A percentile compares a stretch with the other conserved stretches of the same genome.
These are phyloP conservation scores for Zygosaccharomyces sapae DNA, from an alignment of 1,139 yeast species.

Conservation along the genomic window DNA sequence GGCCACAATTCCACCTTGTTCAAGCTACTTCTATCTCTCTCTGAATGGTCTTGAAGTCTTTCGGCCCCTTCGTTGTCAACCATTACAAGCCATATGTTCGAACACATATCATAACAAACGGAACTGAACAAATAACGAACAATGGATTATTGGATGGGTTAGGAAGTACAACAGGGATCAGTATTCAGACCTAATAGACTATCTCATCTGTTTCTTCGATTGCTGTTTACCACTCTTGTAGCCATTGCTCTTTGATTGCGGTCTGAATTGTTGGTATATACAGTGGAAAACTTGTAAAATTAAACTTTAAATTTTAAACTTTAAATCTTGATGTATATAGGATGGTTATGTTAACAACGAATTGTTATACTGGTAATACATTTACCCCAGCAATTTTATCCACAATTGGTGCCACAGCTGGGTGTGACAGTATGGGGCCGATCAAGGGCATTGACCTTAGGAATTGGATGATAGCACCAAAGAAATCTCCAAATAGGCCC, in stretches of 20 bases:
- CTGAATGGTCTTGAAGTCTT: background rate
- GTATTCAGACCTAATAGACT: too few species aligned
- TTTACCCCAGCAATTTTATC: slow-evolving; percentile 63
- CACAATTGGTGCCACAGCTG: slow-evolving; percentile 72
- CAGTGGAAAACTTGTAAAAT: too few species aligned
- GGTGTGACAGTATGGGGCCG: slow-evolving; percentile 81
- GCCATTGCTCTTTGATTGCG: too few species aligned
- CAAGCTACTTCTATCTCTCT: background rate
- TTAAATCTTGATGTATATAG: too few species aligned
- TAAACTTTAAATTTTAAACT: too few species aligned
- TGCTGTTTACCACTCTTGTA: too few species aligned
- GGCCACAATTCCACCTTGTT: slow-evolving; percentile 1
- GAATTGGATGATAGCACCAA: slow-evolving; percentile 83
- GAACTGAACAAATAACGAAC: background rate
- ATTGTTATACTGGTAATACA: slow-evolving; percentile 52
- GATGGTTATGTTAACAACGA: too few species aligned
- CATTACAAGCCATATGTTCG: background rate
- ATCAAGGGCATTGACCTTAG: slow-evolving; percentile 81
- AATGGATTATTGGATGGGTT: background rate
- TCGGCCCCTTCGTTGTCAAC: slow-evolving; percentile 3
- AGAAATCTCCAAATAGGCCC: slow-evolving; percentile 86
- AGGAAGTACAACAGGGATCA: background rate
- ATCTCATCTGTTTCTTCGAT: too few species aligned
- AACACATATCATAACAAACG: slow-evolving; percentile 3
- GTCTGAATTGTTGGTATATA: too few species aligned